A percentile compares a stretch with the other conserved stretches of the same genome.
These are phyloP conservation scores for Penicillium atrosanguineum DNA, from an alignment of 495 filamentous ascomycete species.

Conservation along the genomic window DNA sequence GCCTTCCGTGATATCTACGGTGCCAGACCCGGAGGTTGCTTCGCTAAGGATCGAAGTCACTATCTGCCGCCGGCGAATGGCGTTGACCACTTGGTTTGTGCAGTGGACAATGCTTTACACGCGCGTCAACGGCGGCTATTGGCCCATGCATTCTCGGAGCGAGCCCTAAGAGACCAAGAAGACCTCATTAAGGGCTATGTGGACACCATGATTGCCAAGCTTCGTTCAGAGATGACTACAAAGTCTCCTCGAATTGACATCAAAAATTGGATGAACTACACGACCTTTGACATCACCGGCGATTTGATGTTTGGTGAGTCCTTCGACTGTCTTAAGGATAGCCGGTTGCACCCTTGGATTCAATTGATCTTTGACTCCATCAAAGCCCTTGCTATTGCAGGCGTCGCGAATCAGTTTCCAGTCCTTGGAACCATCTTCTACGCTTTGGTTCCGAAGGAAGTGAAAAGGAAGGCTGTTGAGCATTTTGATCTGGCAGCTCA, in stretches of 20 bases:
- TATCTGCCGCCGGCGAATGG: constrained; percentile 25
- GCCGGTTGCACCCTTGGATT: constrained; percentile 48
- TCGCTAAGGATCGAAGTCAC: constrained; percentile 21
- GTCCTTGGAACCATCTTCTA: constrained; percentile 13
- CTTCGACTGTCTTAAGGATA: constrained; percentile 44
- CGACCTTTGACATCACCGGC: constrained; percentile 49
- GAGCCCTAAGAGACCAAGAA: constrained; percentile 40
- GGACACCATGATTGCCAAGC: constrained; percentile 35
- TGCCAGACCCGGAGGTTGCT: constrained; percentile 32
- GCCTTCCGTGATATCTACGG: constrained; percentile 62
- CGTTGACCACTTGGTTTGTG: constrained; percentile 19
- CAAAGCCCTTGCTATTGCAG: constrained; percentile 20
- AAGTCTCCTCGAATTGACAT: constrained; percentile 17
- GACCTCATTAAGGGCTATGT: constrained; percentile 36
- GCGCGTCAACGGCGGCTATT: constrained; percentile 39
- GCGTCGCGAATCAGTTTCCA: constrained; percentile 31
- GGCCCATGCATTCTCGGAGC: constrained; percentile 46
- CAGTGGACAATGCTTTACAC: constrained; percentile 26
- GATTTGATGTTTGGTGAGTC: constrained; percentile 51
- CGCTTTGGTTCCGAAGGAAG: constrained; percentile 9
- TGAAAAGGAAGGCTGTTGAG: constrained; percentile 12
- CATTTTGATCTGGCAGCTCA: constrained; percentile 26
- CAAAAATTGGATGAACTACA: constrained; percentile 32
- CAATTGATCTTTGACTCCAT: constrained; percentile 34
- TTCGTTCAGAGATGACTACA: constrained; percentile 8